Base-by-base conservation (phyloP, 2,329 filamentous ascomycete genomes). In the Leptographium procerum region DNA sequence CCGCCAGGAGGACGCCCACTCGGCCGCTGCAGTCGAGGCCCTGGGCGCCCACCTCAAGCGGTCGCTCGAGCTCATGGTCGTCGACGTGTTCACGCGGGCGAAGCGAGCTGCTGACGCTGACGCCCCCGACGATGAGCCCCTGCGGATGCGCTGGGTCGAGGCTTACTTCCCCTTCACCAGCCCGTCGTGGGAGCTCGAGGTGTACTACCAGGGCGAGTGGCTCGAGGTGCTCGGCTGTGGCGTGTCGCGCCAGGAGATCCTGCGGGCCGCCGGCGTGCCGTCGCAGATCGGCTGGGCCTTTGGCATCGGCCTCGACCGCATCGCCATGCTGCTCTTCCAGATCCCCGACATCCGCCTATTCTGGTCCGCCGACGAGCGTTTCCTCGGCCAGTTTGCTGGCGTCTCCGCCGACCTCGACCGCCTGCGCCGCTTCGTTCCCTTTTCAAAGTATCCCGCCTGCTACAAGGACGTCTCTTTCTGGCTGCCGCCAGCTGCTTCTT, bases 111-210 rank as follows among this genome's bases (percentile, higher is more conserved):
- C 84, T 8, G 72, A 74, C 60, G 74, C 75, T 6, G 76, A 9
- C 14, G 81, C 26, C 3, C 22, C 36, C 10, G 34, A n/a, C 28
- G 74, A n/a, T n/a, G 36, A 40, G 8, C 89, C 91, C 5, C 76
- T 97, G 45, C 86, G 84, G 65, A 85, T 96, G 66, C 84, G 94
- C 64, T 99, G 94, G 94, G 86, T 97, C 9, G 92, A 96, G 71
- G 91, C 94, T 1, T 97, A 94, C 73, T 99, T 99, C 73, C 94
- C 94, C 45, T 97, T 97, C 70, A 99, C 94, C 0, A 91, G 86
- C 59, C 94, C 94, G 0, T 94, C 88, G 8, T 99, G 90, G 88
- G 94, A 99, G 70, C 80, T 99, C 28, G 94, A 99, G 69, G 90
- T 99, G 11, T 91, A 89, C 77, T 96, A 92, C 82, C 86, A 87